These are phyloP conservation scores for Ophiostoma himal-ulmi DNA, from an alignment of 2,329 filamentous ascomycete genomes.

Conservation along the genomic window DNA sequence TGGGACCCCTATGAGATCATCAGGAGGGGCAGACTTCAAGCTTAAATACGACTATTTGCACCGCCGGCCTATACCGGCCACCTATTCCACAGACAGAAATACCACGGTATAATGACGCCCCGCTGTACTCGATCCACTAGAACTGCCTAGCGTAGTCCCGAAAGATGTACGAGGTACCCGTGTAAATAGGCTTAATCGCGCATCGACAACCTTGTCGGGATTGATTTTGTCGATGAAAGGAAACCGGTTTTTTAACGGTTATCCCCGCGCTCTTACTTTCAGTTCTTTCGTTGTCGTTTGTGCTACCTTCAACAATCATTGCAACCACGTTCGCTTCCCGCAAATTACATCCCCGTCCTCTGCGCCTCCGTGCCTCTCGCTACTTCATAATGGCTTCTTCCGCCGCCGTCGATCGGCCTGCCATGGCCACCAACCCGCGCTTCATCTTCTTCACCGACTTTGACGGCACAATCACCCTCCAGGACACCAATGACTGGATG, in stretches of 20 bases:
- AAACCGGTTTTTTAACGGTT: conserved; percentile 1
- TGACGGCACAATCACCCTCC: conserved; percentile 84
- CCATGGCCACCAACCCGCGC: conserved; percentile 64
- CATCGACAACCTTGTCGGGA: conserved; percentile 1
- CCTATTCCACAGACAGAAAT: background rate
- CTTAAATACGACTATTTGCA: background rate
- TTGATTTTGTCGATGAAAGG: background rate
- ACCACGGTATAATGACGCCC: background rate
- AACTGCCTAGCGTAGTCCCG: background rate
- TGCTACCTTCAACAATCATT: background rate
- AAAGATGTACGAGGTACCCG: background rate
- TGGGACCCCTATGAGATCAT: conserved; percentile 12
- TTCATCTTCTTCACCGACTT: conserved; percentile 99
- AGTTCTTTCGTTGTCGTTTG: background rate
- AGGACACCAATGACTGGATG: conserved; percentile 63
- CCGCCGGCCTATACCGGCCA: background rate
- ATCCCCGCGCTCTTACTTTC: background rate
- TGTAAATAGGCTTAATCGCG: conserved; percentile 3
- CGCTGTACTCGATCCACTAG: background rate
- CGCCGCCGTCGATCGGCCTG: conserved; percentile 36
- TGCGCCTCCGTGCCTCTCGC: background rate
- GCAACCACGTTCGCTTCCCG: background rate
- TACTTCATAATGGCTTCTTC: conserved; percentile 5
- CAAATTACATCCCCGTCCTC: background rate
- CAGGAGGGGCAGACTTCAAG: background rate